Base-by-base conservation (phyloP, 228 moss, liverwort and hornwort genomes). In the Sphagnum fallax region DNA sequence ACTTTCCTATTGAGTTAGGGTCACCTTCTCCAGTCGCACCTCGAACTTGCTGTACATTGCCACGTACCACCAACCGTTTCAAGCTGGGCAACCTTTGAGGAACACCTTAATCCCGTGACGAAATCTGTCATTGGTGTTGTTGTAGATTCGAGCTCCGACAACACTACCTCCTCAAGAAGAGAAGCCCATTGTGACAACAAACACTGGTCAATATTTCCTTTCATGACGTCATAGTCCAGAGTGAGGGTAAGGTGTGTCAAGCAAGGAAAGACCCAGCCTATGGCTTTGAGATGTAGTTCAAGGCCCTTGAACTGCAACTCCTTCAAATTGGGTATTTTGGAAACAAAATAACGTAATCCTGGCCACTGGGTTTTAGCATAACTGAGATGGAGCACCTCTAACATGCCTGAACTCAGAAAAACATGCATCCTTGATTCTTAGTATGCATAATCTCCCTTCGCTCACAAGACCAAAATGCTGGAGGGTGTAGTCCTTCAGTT, bases 361-460 rank as follows among this genome's bases (percentile, higher is more conserved):
- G 73, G 71, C 87, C 82, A 90, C 16, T 50, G 53, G 67, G 82
- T 84, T 13, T 82, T 74, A 58, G 79, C 82, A 60, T 84, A 84
- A 4, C 84, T 90, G 6, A 90, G 78, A 67, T 90, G 87, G 58
- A 90, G 72, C 10, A 82, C 77, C 66, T 87, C 90, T 50, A 90
- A 80, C n/a, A 75, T 75, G 68, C 82, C 80, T 15, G 82, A 91
- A 65, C 15, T 81, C 68, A 52, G 4, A 67, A 47, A 82, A 78
- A 66, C n/a, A 75, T 47, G 84, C 74, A 66, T 79, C 70, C 69
- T 88, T 86, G 64, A 91, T 77, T 70, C 66, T 84, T 70, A 88
- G 74, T 59, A 75, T 86, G 16, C 74, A 80, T 76, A 91, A 68
- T 71, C 86, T 86, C 5, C 88, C 85, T 69, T 79, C 86, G 86